Conservation (phyloP, 345 rosid species). For the Noccaea caerulescens region DNA sequence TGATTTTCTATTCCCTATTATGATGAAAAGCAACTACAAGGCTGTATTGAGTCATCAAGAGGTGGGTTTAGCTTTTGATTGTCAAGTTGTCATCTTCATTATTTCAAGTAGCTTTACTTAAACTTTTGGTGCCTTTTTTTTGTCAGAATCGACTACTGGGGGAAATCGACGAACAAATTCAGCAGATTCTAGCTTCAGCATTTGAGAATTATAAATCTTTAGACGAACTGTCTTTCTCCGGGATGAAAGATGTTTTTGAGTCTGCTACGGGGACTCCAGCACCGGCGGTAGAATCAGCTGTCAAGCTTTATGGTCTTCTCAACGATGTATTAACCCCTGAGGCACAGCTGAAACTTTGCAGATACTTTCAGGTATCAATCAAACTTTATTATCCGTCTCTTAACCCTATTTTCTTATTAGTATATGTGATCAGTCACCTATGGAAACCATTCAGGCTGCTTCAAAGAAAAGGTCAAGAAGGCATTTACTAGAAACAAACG, state of each 20-base stretch:
- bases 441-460: slow-evolving; percentile 62
- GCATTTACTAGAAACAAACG: slow-evolving; percentile 79
- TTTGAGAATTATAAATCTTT: slow-evolving; percentile 94
- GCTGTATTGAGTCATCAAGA: slow-evolving; percentile 90
- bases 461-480: slow-evolving; percentile 83
- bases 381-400: slow-evolving; percentile 3
- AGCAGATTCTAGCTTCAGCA: slow-evolving; percentile 68
- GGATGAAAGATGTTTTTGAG: slow-evolving; percentile 72
- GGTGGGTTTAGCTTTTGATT: slow-evolving; percentile 51
- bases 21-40: slow-evolving; percentile 69
- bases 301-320: slow-evolving; percentile 81
- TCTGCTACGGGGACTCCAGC: slow-evolving; percentile 80
- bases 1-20: slow-evolving; percentile 71
- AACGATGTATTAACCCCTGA: slow-evolving; percentile 87
- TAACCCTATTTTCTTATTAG: background rate
- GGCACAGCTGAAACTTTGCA: slow-evolving; percentile 77
- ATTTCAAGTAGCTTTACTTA: slow-evolving; percentile 33
- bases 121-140: slow-evolving; percentile 27
- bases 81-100: background rate
- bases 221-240: slow-evolving; percentile 69
- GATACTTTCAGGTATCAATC: slow-evolving; percentile 77
- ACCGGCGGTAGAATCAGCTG: slow-evolving; percentile 81
- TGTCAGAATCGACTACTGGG: slow-evolving; percentile 87
- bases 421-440: slow-evolving; percentile 21
- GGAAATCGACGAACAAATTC: slow-evolving; percentile 83